Evolutionary conservation across 345 rosid genomes (phyloP).

Genomic region (Balakata baccata): DNA sequence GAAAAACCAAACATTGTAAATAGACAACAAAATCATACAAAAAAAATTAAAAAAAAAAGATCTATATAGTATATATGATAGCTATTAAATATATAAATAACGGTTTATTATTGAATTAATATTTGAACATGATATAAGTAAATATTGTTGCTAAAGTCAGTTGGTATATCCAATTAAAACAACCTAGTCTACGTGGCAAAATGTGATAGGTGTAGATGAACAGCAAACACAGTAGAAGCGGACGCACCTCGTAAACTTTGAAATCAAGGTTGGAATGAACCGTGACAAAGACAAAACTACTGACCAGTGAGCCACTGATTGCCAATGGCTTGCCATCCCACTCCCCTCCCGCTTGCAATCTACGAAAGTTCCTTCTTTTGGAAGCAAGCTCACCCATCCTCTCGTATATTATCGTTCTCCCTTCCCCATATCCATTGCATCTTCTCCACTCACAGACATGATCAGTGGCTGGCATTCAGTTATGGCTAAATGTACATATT

Average conservation of each 20-base stretch:
- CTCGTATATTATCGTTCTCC: not conserved
- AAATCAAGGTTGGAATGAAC: not conserved
- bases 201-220: not conserved
- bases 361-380: not conserved
- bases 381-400: not conserved
- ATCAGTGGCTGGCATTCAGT: too few relatives aligned
- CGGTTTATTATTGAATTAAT: too few relatives aligned
- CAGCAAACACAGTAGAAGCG: not conserved
- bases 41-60: too few relatives aligned
- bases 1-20: too few relatives aligned
- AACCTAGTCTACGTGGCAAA: not conserved
- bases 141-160: too few relatives aligned
- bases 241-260: not conserved
- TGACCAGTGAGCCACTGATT: too few relatives aligned
- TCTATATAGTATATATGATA: too few relatives aligned
- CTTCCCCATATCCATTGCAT: not conserved
- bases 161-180: not conserved
- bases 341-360: not conserved
- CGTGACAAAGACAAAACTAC: not conserved
- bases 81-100: too few relatives aligned
- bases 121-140: too few relatives aligned
- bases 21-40: too few relatives aligned
- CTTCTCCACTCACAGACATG: not conserved
- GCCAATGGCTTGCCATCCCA: too few relatives aligned
- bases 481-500: too few relatives aligned